Base-by-base conservation (phyloP, 345 rosid genomes). In the Eucalyptus paniculata region DNA sequence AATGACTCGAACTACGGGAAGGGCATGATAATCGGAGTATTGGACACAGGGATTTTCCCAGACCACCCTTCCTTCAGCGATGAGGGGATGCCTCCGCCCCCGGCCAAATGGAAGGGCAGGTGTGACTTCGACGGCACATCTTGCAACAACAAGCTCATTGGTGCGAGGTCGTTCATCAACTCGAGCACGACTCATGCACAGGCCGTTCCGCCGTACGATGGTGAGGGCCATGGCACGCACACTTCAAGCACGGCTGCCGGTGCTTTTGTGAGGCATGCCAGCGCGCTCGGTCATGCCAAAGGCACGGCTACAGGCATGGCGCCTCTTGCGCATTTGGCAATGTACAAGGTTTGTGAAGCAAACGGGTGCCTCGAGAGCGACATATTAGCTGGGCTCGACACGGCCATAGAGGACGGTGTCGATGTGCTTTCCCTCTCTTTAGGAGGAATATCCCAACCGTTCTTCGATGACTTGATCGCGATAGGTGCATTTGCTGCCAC, bases 231-330 rank as follows among this genome's bases (percentile, higher is more conserved):
- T n/a, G 95, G 95, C 4, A 95, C 96, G 3, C 96, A 93, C 89
- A 95, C 96, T 24, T 88, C 97, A 14, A 93, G 95, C 56, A 95
- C 96, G 6, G 96, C 97, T 8, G 94, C 92, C 1, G 96, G 97
- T 6, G 90, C 88, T 40, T 90, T 83, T 12, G 96, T 94, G 16
- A 13, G 58, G 8, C 89, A 83, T 49, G 96, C 97, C 5, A 88
- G 88, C 85, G 91, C 92, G 42, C 92, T 90, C 45, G 92, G 93
- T 13, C 91, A 92, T n/a, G 96, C 96, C 23, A 87, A 65, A 5
- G 95, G 96, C 24, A 93, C 93, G 14, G 96, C 97, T 2, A 92
- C 60, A 6, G 97, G 96, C 12, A 91, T 94, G 90, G 97, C 97
- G 6, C 92, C 94, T 15, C 89, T 87, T 65, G 95, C 95, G 81